A percentile compares a stretch with the other conserved stretches of the same genome.
Conservation (phyloP, 257 asterid species). For the Fraxinus quadrangulata region DNA sequence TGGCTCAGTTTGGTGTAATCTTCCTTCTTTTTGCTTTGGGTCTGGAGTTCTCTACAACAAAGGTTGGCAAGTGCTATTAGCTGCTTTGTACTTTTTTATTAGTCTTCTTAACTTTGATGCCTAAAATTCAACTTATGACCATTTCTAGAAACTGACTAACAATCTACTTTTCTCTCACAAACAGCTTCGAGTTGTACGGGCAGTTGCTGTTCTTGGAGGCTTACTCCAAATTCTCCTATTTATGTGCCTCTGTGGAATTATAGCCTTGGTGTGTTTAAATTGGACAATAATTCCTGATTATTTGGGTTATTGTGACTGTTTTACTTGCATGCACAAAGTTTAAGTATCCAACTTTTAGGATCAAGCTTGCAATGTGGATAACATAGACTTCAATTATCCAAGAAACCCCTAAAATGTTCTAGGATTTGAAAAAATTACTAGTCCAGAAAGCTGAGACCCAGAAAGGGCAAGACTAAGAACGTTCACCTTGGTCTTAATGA, state of each 20-base stretch:
- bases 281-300: neutral
- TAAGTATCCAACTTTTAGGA: neutral
- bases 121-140: constrained; percentile 15
- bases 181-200: constrained; percentile 96
- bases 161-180: constrained; percentile 18
- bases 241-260: constrained; percentile 92
- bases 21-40: constrained; percentile 99
- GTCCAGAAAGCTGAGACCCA: neutral
- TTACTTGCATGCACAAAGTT: constrained; percentile 4
- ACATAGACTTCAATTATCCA: neutral
- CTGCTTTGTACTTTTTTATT: neutral
- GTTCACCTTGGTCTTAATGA: neutral
- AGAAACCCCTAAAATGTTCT: neutral
- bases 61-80: constrained; percentile 50
- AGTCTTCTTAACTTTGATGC: constrained; percentile 12
- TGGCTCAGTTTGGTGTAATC: constrained; percentile 98
- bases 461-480: neutral
- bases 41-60: constrained; percentile 85
- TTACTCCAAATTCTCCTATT: constrained; percentile 85
- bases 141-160: constrained; percentile 24
- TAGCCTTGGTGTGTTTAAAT: constrained; percentile 66
- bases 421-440: neutral
- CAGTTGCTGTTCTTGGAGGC: constrained; percentile 99
- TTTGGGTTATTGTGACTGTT: constrained; percentile 16
- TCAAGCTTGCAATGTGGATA: constrained; percentile 14